Evolutionary conservation across 257 asterid species (phyloP).

Genomic region (Mitragyna speciosa): DNA sequence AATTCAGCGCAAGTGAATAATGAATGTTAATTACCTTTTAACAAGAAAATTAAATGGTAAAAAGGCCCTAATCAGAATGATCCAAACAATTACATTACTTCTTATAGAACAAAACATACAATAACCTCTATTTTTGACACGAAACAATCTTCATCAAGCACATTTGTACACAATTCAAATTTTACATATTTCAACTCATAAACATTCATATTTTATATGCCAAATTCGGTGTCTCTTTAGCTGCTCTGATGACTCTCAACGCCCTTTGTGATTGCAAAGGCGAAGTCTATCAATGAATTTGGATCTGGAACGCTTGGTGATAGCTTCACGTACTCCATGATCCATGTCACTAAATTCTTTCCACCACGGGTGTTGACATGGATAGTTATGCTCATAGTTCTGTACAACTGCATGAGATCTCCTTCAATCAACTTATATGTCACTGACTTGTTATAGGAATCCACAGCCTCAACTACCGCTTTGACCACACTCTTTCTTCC

Average conservation of each 20-base stretch:
- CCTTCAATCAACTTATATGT: conserved; percentile 24
- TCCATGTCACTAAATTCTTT: conserved; percentile 23
- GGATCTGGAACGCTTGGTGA: conserved; percentile 14
- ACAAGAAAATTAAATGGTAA: no score
- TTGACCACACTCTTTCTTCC: conserved; percentile 22
- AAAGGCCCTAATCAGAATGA: no score
- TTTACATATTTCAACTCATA: no score
- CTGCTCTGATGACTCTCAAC: background rate
- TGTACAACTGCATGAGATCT: conserved; percentile 21
- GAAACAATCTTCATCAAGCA: no score
- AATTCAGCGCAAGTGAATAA: no score
- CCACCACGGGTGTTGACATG: conserved; percentile 23
- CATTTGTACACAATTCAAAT: no score
- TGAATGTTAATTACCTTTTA: no score
- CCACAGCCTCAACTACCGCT: conserved; percentile 19
- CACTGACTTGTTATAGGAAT: conserved; percentile 19
- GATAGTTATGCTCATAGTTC: background rate
- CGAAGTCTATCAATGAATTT: conserved; percentile 7
- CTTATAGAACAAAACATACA: no score
- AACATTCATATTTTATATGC: no score
- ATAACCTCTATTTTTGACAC: no score
- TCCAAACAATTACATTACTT: no score
- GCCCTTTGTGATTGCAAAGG: conserved; percentile 17
- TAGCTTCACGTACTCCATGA: conserved; percentile 18
- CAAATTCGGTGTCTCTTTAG: no score